These are phyloP conservation scores for Pseudopithomyces maydicus DNA, from an alignment of 2,329 filamentous ascomycete genomes.

Conservation along the genomic window DNA sequence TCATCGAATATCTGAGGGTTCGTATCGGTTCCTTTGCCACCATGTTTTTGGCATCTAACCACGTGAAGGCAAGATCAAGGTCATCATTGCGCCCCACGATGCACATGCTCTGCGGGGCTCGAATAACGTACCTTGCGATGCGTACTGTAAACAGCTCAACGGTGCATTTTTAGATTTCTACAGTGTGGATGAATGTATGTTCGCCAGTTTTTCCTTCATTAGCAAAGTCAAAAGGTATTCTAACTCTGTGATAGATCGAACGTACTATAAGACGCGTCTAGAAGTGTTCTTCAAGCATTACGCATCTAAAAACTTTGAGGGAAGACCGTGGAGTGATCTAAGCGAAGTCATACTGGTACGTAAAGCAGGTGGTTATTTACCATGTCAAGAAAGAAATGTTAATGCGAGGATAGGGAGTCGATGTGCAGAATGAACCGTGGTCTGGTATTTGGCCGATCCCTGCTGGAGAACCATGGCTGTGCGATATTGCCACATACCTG, in stretches of 20 bases:
- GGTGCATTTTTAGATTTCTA: conserved; percentile 44
- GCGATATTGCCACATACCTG: conserved; percentile 39
- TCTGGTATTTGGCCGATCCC: conserved; percentile 42
- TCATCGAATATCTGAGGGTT: conserved; percentile 40
- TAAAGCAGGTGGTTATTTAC: background rate
- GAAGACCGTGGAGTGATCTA: conserved; percentile 33
- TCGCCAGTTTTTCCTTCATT: background rate
- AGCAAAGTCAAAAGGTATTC: background rate
- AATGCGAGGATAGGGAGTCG: conserved; percentile 32
- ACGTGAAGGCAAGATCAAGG: conserved; percentile 36
- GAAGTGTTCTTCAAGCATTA: conserved; percentile 43
- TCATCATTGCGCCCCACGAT: conserved; percentile 44
- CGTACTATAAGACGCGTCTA: conserved; percentile 38
- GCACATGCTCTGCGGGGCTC: conserved; percentile 37
- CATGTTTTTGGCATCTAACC: conserved; percentile 1
- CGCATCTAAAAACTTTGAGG: conserved; percentile 39
- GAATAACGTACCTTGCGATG: conserved; percentile 40
- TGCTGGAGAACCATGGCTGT: conserved; percentile 41
- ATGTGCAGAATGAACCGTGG: conserved; percentile 43
- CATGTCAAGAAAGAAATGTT: background rate
- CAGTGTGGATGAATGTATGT: conserved; percentile 33
- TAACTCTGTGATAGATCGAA: conserved; percentile 19
- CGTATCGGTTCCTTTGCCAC: background rate
- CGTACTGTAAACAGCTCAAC: conserved; percentile 37
- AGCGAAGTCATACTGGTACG: conserved; percentile 40